Evolutionary conservation across 2,329 filamentous ascomycete species (phyloP).

Genomic region (Cordyceps militaris): DNA sequence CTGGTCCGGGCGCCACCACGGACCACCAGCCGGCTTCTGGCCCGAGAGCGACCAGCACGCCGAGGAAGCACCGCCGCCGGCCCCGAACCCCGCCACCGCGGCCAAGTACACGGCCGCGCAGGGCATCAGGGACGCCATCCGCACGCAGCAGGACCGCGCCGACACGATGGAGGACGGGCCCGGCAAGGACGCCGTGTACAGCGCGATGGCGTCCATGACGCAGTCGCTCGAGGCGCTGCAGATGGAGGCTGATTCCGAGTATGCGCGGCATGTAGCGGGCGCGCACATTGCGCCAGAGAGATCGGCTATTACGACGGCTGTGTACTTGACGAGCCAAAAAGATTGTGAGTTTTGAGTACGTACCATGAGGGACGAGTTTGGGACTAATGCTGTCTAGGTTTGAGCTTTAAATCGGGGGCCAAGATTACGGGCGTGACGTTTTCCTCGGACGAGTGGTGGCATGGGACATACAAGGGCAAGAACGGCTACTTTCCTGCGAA

Average conservation of each 20-base stretch:
- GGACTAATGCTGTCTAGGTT: not conserved
- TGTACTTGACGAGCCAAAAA: not conserved
- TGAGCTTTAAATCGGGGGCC: not conserved
- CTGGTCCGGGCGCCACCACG: not conserved
- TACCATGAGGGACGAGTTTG: not conserved
- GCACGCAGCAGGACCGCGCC: slow-evolving; percentile 20
- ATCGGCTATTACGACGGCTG: not conserved
- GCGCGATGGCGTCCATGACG: slow-evolving; percentile 33
- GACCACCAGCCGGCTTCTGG: slow-evolving; percentile 27
- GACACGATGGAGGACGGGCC: slow-evolving; percentile 23
- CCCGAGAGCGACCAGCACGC: slow-evolving; percentile 18
- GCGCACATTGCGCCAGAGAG: not conserved
- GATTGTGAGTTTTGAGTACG: slow-evolving; percentile 5
- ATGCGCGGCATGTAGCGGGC: slow-evolving; percentile 35
- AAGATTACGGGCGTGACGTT: slow-evolving; percentile 1
- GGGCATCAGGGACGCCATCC: slow-evolving; percentile 23
- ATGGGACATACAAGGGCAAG: slow-evolving; percentile 8
- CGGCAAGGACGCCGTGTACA: slow-evolving; percentile 22
- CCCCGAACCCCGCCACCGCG: slow-evolving; percentile 22
- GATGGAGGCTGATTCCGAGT: slow-evolving; percentile 41
- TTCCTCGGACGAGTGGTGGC: not conserved
- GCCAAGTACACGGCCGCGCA: slow-evolving; percentile 32
- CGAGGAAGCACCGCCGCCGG: slow-evolving; percentile 10
- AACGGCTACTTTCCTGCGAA: not conserved
- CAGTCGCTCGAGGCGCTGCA: slow-evolving; percentile 30